Conservation (phyloP, 441 rosid species). For the Eruca vesicaria region DNA sequence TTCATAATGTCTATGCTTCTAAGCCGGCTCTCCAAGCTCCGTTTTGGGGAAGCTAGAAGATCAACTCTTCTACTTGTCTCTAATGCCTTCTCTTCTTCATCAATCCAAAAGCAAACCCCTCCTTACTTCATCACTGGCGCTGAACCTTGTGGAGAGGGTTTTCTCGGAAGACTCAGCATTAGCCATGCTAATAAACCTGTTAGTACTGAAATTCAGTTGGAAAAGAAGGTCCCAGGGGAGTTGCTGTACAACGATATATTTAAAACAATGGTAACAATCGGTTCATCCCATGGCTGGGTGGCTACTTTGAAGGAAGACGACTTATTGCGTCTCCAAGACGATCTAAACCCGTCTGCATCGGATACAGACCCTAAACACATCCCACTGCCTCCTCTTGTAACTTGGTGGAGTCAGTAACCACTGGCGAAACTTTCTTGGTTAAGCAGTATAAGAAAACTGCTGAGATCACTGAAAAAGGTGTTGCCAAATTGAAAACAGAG, state of each 20-base stretch:
- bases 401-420: slow-evolving; percentile 1
- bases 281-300: background rate
- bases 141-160: background rate
- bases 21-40: background rate
- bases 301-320: slow-evolving; percentile 2
- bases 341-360: background rate
- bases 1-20: no score
- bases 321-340: background rate
- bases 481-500: background rate
- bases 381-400: background rate
- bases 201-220: background rate
- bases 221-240: background rate
- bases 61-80: background rate
- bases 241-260: background rate
- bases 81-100: background rate
- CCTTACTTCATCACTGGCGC: background rate
- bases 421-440: slow-evolving; percentile 5
- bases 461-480: background rate
- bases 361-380: background rate
- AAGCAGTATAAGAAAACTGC: background rate
- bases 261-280: background rate
- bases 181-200: background rate
- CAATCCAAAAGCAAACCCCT: background rate
- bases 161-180: background rate
- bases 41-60: background rate